phyloP scores from a whole-genome alignment of 129 eudicot genomes.

The Solidago caesia region DNA sequence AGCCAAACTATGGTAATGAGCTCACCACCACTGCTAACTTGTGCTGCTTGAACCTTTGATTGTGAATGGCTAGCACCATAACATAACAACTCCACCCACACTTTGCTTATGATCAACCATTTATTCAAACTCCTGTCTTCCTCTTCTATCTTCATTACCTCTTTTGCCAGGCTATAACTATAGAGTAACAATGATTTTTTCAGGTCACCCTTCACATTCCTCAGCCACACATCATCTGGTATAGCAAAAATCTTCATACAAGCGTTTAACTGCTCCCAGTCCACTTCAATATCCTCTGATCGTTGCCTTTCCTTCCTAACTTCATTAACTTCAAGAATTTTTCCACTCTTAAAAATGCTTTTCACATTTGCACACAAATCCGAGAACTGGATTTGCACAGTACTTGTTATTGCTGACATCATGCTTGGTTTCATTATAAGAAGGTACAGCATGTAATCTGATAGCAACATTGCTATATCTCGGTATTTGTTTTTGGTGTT shows the following conservation, averaged over 20 bases:
- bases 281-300: background rate
- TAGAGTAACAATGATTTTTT: background rate
- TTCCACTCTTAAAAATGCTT: background rate
- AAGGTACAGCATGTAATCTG: conserved; percentile 4
- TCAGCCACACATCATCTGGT: background rate
- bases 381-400: background rate
- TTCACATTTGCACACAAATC: background rate
- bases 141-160: background rate
- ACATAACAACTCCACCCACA: background rate
- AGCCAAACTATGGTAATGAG: background rate
- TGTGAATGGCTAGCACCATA: background rate
- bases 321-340: background rate
- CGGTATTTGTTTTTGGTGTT: background rate
- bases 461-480: background rate
- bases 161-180: background rate
- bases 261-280: background rate
- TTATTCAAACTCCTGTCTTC: background rate
- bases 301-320: too few relatives aligned
- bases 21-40: background rate
- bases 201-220: background rate
- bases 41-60: background rate
- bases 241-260: background rate
- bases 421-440: background rate
- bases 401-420: background rate
- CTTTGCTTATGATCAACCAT: conserved; percentile 2